phyloP scores from a whole-genome alignment of 441 rosid genomes.

The Rhodomyrtus psidioides region DNA sequence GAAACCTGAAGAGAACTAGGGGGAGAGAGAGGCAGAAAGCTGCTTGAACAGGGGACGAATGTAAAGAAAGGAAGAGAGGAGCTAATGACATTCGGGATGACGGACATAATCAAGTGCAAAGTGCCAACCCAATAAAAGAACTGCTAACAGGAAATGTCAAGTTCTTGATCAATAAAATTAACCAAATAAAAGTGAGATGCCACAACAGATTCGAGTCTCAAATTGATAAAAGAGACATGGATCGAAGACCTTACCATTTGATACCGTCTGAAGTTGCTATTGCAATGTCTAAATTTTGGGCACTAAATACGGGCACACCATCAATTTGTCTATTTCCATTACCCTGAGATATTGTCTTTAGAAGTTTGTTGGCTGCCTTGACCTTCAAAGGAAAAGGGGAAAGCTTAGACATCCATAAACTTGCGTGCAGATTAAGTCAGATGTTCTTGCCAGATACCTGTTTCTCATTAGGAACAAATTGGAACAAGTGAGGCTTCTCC shows the following conservation, averaged over 20 bases:
- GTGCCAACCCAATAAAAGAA: not conserved
- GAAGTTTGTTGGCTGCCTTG: slow-evolving; percentile 84
- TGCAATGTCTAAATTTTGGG: slow-evolving; percentile 91
- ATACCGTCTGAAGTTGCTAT: slow-evolving; percentile 88
- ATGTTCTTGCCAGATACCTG: slow-evolving; percentile 41
- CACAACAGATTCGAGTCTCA: not conserved
- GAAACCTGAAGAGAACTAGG: not conserved
- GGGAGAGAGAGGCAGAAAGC: not conserved
- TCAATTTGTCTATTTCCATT: slow-evolving; percentile 54
- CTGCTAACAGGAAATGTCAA: not conserved
- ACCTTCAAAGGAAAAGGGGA: slow-evolving; percentile 32
- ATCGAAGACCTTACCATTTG: slow-evolving; percentile 55
- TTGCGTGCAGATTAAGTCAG: not conserved
- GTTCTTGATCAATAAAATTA: not conserved
- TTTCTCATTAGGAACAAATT: slow-evolving; percentile 92
- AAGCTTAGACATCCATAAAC: not conserved
- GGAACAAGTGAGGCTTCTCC: slow-evolving; percentile 91
- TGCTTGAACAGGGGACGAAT: not conserved
- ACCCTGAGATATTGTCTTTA: slow-evolving; percentile 48
- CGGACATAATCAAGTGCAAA: not conserved
- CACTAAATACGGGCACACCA: slow-evolving; percentile 91
- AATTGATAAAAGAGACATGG: not conserved
- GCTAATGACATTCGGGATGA: not conserved
- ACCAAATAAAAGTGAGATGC: not conserved
- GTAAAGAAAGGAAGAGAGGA: not conserved